phyloP scores from a whole-genome alignment of 164 flowering plant species.

The Warburgia ugandensis region DNA sequence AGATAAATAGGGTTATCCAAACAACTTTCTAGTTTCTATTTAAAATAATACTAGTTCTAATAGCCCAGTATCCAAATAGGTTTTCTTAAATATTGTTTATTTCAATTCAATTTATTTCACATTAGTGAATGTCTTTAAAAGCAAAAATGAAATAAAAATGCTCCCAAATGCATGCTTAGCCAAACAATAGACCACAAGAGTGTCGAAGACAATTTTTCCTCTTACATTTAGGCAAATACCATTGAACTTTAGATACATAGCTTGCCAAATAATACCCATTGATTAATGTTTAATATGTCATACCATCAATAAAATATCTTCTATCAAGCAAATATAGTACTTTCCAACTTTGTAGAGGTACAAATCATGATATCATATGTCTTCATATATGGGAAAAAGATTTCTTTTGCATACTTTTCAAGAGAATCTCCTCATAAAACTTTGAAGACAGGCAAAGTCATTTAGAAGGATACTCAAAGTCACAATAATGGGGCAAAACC shows the following conservation, averaged over 20 bases:
- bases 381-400: neutral
- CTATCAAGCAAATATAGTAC: slow-evolving; percentile 3
- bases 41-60: no score
- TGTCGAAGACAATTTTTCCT: slow-evolving; percentile 4
- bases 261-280: slow-evolving; percentile 1
- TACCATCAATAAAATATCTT: neutral
- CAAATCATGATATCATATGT: slow-evolving; percentile 5
- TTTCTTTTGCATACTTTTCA: neutral
- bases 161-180: slow-evolving; percentile 2
- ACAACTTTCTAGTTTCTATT: no score
- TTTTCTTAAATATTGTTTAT: no score
- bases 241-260: neutral
- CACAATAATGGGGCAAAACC: slow-evolving; percentile 5
- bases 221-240: neutral
- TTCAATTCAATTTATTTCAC: no score
- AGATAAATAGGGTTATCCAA: no score
- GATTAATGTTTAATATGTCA: slow-evolving; percentile 4
- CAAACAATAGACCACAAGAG: slow-evolving; percentile 3
- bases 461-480: slow-evolving; percentile 7
- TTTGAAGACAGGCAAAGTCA: slow-evolving; percentile 4
- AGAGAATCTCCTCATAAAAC: slow-evolving; percentile 2
- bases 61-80: no score
- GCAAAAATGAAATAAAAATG: no score
- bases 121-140: no score
- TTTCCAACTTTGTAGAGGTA: slow-evolving; percentile 8